Evolutionary conservation across 1,284 basidiomycete genomes (phyloP), one percentile per base, ranked within the genome.

Genomic region (Ganoderma sp.): DNA sequence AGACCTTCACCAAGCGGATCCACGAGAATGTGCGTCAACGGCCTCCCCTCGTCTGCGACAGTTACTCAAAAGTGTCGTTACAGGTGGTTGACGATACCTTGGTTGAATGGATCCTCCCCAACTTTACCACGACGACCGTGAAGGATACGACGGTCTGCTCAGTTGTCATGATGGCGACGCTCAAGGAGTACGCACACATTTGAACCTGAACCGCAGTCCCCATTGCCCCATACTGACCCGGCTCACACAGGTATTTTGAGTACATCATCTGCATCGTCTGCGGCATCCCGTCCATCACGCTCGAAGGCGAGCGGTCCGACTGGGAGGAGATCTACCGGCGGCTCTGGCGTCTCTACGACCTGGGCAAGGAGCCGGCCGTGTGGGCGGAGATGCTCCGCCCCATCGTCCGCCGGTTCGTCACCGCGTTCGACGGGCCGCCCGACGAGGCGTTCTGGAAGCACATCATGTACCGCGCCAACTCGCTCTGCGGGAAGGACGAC

Each of bases 221-320:
- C 9, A 15, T 61, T 6, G 15, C 32, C 1, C 60, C 25, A 14
- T 1, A 22, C 41, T 43, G 39, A 28, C 17, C 25, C 22, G 4
- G 8, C 10, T 32, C 5, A 17, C 19, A 3, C 57, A 73, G 72
- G 12, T 84, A 82, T 65, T 84, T 85, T 72, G 60, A 71, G 7
- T 83, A 79, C 71, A 73, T 58, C 12, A 75, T 79, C 39, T 34
- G 34, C 1, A 72, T 80, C 9, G 57, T 65, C 10, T 86, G 85
- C 61, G 85, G 85, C 0, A 83, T 87, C n/a, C 84, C 85, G 0
- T 78, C 75, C 19, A 81, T 87, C 54, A 87, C 84, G 4, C 77
- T 87, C 22, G 78, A 80, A 63, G 83, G 83, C 0, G 74, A 75
- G 57, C 78, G 78, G 63, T 66, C 70, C 15, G 84, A 84, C 73